Conservation (phyloP, 2,329 filamentous ascomycete species). For the Colletotrichum australisinense region DNA sequence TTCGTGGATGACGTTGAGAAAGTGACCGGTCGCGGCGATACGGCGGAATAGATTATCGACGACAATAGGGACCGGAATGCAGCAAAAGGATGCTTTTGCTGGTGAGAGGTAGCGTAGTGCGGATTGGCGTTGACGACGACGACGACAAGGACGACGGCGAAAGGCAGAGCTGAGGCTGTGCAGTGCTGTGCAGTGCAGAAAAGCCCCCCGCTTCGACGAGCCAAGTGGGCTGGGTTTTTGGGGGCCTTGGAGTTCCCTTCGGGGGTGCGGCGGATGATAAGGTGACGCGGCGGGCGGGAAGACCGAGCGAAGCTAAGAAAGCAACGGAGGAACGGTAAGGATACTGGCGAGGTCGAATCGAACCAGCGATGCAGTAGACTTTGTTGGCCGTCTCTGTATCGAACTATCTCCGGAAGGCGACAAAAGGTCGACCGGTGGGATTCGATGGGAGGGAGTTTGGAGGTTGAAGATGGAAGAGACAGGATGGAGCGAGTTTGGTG, state of each 20-base stretch:
- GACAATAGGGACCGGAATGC: conserved; percentile 9
- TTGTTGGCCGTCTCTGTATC: not conserved
- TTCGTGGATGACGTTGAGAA: conserved; percentile 15
- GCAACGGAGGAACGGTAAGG: conserved; percentile 1
- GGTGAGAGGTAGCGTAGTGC: conserved; percentile 18
- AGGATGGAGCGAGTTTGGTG: conserved; percentile 28
- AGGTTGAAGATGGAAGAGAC: conserved; percentile 27
- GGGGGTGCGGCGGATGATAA: conserved; percentile 31
- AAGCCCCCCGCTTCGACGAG: conserved; percentile 37
- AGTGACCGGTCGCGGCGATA: conserved; percentile 15
- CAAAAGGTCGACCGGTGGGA: conserved; percentile 10
- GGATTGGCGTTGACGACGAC: conserved; percentile 35
- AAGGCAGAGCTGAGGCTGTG: conserved; percentile 39
- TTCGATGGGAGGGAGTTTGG: not conserved
- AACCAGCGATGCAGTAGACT: conserved; percentile 21
- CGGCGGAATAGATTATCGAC: not conserved
- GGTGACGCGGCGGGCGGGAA: conserved; percentile 37
- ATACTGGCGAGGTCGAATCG: conserved; percentile 16
- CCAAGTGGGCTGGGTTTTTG: conserved; percentile 38
- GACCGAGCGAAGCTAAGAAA: conserved; percentile 22
- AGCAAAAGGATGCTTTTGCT: conserved; percentile 14
- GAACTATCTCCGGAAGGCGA: not conserved
- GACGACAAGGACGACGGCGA: conserved; percentile 28
- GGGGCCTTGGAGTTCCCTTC: conserved; percentile 28
- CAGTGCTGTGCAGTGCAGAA: conserved; percentile 31